Evolutionary conservation across 2,329 filamentous ascomycete species (phyloP), one percentile per base, ranked within the genome.

Genomic region (Sclerotinia minor): DNA sequence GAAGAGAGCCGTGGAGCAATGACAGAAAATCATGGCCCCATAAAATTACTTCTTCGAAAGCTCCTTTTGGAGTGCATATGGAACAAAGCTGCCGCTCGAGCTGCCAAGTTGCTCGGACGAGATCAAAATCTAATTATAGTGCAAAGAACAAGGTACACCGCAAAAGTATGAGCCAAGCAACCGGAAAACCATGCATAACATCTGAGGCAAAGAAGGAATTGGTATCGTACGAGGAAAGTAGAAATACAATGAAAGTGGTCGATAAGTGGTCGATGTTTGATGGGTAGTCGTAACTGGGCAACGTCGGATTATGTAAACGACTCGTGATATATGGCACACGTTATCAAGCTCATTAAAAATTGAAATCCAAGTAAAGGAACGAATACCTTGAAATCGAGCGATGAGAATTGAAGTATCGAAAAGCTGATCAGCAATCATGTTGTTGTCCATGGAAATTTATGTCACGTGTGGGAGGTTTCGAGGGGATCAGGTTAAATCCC

Each of bases 31-130:
- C 9, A 60, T 49, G 11, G 2, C 11, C 7, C 26, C 44, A 49
- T 13, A 60, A 5, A 17, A 35, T 17, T 32, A 17, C 32, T 41
- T 57, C 21, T 21, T 41, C 32, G 32, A 38, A 38, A 55, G 9
- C 45, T 59, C 57, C 19, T 44, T 44, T 41, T 59, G 26, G 57
- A 32, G 41, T 29, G 24, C 41, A n/a, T 47, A 35, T 32, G 9
- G 15, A 26, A 57, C n/a, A 13, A 19, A 17, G 15, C 24, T 41
- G 35, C 35, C 35, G n/a, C 57, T 49, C 44, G 41, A 35, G 29
- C 57, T 49, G 21, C 44, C 57, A 60, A 47, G 19, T 60, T 60
- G 57, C 57, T 60, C 19, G 57, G 57, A 47, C 44, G 21, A 29
- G 29, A 47, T n/a, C 44, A 49, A 1, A 45, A 32, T 49, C 44